Conservation (phyloP, 2,329 filamentous ascomycete species). For the Aspergillus nomiae region DNA sequence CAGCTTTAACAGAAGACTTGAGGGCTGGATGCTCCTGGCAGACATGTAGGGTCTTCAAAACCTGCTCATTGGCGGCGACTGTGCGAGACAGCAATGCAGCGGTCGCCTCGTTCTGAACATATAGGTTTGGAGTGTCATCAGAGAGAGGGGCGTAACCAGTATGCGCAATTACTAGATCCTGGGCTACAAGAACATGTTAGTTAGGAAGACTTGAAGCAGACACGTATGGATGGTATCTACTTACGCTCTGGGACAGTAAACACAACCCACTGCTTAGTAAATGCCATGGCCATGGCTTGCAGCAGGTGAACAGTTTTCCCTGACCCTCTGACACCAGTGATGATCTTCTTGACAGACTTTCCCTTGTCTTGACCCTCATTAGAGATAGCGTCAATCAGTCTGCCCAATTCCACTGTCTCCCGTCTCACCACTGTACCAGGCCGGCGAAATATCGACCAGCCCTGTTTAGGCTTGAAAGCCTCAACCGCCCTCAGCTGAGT, state of each 20-base stretch:
- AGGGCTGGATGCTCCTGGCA: constrained; percentile 60
- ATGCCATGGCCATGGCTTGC: constrained; percentile 79
- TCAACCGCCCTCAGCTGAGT: constrained; percentile 81
- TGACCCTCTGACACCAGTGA: constrained; percentile 72
- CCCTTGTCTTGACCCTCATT: constrained; percentile 40
- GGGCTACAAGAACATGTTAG: constrained; percentile 55
- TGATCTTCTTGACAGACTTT: constrained; percentile 57
- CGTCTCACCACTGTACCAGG: constrained; percentile 77
- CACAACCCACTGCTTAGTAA: constrained; percentile 84
- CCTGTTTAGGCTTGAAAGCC: constrained; percentile 88
- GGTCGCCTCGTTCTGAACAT: constrained; percentile 77
- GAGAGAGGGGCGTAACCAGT: constrained; percentile 77
- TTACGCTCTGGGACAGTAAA: constrained; percentile 86
- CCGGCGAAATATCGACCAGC: constrained; percentile 81
- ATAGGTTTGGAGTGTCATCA: constrained; percentile 57
- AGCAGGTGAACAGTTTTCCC: constrained; percentile 88
- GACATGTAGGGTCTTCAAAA: constrained; percentile 60
- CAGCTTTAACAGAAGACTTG: constrained; percentile 59
- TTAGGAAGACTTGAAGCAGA: constrained; percentile 16
- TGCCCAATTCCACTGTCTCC: constrained; percentile 74
- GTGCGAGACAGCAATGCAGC: constrained; percentile 74
- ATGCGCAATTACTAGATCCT: constrained; percentile 77
- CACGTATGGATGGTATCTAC: constrained; percentile 21
- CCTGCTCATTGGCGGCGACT: constrained; percentile 66
- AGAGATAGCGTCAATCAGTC: constrained; percentile 60